Conservation (phyloP, 371 early-diverging fungal species). For the Dipsacomyces acuminosporus region DNA sequence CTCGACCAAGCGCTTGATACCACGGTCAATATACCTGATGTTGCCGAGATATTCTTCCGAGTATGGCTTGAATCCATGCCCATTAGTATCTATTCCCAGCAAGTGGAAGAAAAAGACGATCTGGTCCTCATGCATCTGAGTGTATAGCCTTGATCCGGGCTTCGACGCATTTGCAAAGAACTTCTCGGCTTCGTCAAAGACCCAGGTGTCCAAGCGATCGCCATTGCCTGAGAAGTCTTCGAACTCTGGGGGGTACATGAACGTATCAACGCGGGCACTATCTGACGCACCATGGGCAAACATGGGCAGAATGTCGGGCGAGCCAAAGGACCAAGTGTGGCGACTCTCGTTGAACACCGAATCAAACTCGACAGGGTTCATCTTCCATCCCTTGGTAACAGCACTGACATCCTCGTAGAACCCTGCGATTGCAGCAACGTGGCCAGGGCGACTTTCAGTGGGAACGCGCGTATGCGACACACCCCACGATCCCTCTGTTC, state of each 20-base stretch:
- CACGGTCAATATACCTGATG: constrained; percentile 74
- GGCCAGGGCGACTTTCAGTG: constrained; percentile 96
- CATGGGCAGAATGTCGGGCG: constrained; percentile 95
- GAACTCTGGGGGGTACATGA: constrained; percentile 82
- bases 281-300: constrained; percentile 88
- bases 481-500: constrained; percentile 76
- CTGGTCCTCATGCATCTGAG: constrained; percentile 63
- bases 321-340: constrained; percentile 96
- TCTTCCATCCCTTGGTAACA: constrained; percentile 95
- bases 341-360: constrained; percentile 87
- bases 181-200: constrained; percentile 54
- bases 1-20: constrained; percentile 61
- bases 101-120: constrained; percentile 89
- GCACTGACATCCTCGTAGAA: constrained; percentile 97
- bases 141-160: constrained; percentile 45
- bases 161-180: constrained; percentile 29
- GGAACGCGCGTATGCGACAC: constrained; percentile 95
- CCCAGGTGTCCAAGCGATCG: constrained; percentile 82
- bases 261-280: constrained; percentile 68
- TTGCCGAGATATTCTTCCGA: constrained; percentile 80
- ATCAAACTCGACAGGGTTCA: constrained; percentile 95
- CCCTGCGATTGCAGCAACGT: constrained; percentile 94
- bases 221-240: constrained; percentile 91
- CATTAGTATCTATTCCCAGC: constrained; percentile 92
- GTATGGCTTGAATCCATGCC: constrained; percentile 82